phyloP scores from a whole-genome alignment of 345 rosid species.

The Rhodamnia rubescens region DNA sequence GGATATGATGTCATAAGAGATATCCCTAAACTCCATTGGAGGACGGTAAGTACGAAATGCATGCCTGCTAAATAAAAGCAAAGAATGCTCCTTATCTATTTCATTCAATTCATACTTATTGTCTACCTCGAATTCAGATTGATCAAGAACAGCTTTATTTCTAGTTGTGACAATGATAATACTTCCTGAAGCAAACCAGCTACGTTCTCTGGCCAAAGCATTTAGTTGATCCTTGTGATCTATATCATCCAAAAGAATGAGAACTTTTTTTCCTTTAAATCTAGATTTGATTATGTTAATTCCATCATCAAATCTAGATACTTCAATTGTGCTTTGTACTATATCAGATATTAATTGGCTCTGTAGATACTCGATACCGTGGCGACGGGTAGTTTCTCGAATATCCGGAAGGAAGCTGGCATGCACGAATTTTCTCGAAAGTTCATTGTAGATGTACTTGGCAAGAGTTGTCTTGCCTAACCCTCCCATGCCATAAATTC shows the following conservation, averaged over 20 bases:
- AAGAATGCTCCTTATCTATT: not conserved
- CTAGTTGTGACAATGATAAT: not conserved
- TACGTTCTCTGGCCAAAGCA: not conserved
- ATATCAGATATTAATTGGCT: not conserved
- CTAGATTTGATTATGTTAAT: not conserved
- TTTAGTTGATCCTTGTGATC: not conserved
- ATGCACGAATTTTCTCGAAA: not conserved
- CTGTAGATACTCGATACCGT: not conserved
- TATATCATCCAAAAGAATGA: not conserved
- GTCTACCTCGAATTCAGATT: not conserved
- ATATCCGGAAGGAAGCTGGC: not conserved
- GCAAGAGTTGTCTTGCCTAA: not conserved
- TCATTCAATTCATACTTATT: not conserved
- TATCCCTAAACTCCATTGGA: not conserved
- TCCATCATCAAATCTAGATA: not conserved
- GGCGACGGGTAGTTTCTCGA: not conserved
- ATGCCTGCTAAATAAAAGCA: not conserved
- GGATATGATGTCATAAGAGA: not conserved
- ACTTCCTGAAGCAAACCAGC: not conserved
- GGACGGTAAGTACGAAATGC: not conserved
- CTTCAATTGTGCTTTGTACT: rapidly evolving
- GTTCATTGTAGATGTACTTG: not conserved
- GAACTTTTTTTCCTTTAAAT: not conserved
- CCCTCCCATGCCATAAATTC: not conserved
- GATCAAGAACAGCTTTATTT: not conserved